phyloP scores from a whole-genome alignment of 192 early-diverging fungal genomes.

The Lunasporangiospora selenospora region DNA sequence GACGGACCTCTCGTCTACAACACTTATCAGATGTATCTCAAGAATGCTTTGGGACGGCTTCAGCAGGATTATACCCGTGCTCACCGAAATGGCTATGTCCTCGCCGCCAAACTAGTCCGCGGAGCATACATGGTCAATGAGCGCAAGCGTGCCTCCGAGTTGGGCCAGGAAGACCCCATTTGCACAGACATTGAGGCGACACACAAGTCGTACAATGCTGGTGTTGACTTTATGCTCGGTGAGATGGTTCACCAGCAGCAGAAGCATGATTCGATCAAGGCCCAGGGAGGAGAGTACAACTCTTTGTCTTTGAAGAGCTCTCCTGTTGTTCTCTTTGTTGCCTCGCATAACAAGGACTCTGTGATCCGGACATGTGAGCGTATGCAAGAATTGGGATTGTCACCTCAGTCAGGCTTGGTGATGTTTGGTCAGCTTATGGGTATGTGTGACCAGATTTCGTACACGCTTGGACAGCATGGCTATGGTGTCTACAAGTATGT shows the following conservation, averaged over 20 bases:
- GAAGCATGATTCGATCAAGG: conserved; percentile 36
- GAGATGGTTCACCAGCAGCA: conserved; percentile 42
- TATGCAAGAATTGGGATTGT: conserved; percentile 66
- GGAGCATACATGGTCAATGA: conserved; percentile 83
- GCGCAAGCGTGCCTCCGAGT: conserved; percentile 66
- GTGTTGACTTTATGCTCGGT: conserved; percentile 72
- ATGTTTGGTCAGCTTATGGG: conserved; percentile 94
- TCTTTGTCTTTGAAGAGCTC: conserved; percentile 26
- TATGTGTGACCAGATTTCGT: conserved; percentile 93
- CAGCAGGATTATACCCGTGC: conserved; percentile 69
- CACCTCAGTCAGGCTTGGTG: conserved; percentile 65
- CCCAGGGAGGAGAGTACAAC: conserved; percentile 1
- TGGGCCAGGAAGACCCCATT: conserved; percentile 83
- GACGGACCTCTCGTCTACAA: conserved; percentile 82
- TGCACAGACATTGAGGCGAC: conserved; percentile 79
- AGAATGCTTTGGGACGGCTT: conserved; percentile 68
- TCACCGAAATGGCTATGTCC: conserved; percentile 71
- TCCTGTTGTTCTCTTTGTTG: conserved; percentile 82
- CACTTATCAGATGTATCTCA: conserved; percentile 97
- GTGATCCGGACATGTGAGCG: conserved; percentile 64
- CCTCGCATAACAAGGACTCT: conserved; percentile 89
- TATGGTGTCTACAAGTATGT: conserved; percentile 93
- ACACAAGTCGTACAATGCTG: conserved; percentile 83
- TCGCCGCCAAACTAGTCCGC: conserved; percentile 91
- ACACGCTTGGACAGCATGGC: conserved; percentile 76